phyloP scores from a whole-genome alignment of 257 asterid species.

The Rhazya stricta region DNA sequence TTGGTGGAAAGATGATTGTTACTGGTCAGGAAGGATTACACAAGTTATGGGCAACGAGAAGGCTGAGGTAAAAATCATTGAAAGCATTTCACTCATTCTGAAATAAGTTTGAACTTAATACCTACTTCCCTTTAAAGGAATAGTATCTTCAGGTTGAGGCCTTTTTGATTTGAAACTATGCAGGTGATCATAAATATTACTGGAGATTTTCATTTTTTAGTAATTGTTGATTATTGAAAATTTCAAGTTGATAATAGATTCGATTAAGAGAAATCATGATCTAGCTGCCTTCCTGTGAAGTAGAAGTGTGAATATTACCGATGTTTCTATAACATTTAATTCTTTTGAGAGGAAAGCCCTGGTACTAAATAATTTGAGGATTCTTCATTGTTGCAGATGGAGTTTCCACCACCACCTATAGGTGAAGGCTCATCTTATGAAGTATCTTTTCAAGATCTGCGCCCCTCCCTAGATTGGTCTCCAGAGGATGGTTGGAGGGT shows the following conservation, averaged over 20 bases:
- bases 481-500: conserved; percentile 60
- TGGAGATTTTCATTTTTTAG: neutral
- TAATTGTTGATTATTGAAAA: neutral
- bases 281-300: neutral
- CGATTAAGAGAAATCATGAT: neutral
- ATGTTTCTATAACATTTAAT: neutral
- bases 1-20: conserved; percentile 44
- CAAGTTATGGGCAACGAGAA: conserved; percentile 34
- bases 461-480: conserved; percentile 88
- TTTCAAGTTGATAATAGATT: neutral
- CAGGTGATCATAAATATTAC: neutral
- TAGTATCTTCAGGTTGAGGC: neutral
- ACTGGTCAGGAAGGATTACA: conserved; percentile 63
- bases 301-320: neutral
- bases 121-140: neutral
- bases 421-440: conserved; percentile 67
- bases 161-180: neutral
- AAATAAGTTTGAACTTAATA: neutral
- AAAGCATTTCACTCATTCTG: neutral
- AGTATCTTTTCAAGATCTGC: conserved; percentile 48
- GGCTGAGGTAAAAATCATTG: conserved; percentile 52
- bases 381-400: conserved; percentile 40
- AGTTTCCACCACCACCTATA: conserved; percentile 48
- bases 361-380: neutral
- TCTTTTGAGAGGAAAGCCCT: neutral